Percentiles rank a stretch among this genome's conserved stretches.
These are phyloP conservation scores for Camptophora hylomeconis DNA, from an alignment of 2,329 filamentous ascomycete species.

Conservation along the genomic window DNA sequence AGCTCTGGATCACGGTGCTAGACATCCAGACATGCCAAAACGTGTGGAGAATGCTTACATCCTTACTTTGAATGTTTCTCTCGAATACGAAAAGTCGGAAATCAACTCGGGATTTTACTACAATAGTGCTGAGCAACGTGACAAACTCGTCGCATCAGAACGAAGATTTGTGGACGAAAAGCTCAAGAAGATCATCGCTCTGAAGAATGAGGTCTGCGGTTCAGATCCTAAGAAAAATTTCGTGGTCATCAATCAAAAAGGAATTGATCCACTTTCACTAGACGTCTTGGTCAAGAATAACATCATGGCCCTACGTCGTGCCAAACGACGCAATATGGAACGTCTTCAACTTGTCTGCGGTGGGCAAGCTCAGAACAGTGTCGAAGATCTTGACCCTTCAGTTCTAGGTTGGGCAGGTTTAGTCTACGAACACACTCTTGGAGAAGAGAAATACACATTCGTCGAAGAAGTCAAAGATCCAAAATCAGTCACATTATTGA, in stretches of 20 bases:
- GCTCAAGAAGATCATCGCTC: constrained; percentile 89
- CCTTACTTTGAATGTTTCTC: constrained; percentile 84
- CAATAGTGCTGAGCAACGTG: constrained; percentile 87
- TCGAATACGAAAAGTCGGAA: constrained; percentile 98
- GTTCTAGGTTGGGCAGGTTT: constrained; percentile 89
- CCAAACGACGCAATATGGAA: constrained; percentile 99
- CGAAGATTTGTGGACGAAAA: constrained; percentile 92
- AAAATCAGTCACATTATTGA: constrained; percentile 92
- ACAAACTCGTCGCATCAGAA: constrained; percentile 96
- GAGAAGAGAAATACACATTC: constrained; percentile 98
- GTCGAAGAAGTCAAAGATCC: constrained; percentile 97
- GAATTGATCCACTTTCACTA: constrained; percentile 89
- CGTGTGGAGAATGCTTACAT: constrained; percentile 90
- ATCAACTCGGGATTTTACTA: constrained; percentile 99
- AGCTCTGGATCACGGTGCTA: constrained; percentile 84
- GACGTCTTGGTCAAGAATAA: constrained; percentile 97
- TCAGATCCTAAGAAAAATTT: constrained; percentile 89
- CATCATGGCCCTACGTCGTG: constrained; percentile 83
- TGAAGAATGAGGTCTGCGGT: constrained; percentile 96
- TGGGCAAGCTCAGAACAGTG: constrained; percentile 84
- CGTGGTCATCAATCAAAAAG: constrained; percentile 98
- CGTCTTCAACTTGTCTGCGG: constrained; percentile 89
- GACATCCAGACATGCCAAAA: constrained; percentile 98
- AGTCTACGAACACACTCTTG: constrained; percentile 93
- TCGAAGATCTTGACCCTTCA: constrained; percentile 79